A percentile compares a stretch with the other conserved stretches of the same genome.
Evolutionary conservation across 352 stramenopile species (phyloP).

Genomic region (Pelagophyceae sp.): DNA sequence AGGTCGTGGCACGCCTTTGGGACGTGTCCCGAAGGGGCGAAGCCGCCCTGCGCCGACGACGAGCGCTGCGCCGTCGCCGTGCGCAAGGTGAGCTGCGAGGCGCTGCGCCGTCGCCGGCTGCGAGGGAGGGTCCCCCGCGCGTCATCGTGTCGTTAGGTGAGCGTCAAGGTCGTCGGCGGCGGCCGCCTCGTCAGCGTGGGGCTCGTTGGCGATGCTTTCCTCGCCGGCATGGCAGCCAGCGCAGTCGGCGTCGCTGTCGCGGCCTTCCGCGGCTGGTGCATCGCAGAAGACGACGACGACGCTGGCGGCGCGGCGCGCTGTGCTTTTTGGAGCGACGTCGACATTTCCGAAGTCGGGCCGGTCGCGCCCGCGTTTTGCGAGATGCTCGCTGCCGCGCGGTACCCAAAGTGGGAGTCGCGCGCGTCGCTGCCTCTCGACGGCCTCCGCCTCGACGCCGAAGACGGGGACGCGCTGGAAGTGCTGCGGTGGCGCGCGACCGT

Average conservation of each 20-base stretch:
- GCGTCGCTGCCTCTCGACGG: background rate
- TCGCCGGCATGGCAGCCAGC: background rate
- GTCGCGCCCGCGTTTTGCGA: background rate
- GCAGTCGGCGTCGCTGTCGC: background rate
- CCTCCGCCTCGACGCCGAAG: background rate
- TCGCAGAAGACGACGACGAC: background rate
- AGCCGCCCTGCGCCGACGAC: background rate
- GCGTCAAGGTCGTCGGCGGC: no score
- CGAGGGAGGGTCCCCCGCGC: no score
- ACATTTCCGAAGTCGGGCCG: background rate
- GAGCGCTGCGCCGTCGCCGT: background rate
- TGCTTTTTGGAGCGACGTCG: background rate
- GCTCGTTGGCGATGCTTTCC: background rate
- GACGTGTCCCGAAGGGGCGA: background rate
- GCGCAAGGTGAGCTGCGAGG: background rate
- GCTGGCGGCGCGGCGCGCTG: background rate
- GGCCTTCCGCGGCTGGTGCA: background rate
- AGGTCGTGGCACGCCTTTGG: background rate
- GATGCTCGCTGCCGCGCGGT: background rate
- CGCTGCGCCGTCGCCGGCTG: no score
- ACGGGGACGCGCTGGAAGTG: no score
- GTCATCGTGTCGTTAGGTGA: no score
- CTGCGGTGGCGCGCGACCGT: background rate
- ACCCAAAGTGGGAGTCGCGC: background rate
- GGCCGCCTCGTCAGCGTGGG: background rate